Evolutionary conservation across 108 stramenopile species (phyloP).

Genomic region (Cyclostephanos tholiformis): DNA sequence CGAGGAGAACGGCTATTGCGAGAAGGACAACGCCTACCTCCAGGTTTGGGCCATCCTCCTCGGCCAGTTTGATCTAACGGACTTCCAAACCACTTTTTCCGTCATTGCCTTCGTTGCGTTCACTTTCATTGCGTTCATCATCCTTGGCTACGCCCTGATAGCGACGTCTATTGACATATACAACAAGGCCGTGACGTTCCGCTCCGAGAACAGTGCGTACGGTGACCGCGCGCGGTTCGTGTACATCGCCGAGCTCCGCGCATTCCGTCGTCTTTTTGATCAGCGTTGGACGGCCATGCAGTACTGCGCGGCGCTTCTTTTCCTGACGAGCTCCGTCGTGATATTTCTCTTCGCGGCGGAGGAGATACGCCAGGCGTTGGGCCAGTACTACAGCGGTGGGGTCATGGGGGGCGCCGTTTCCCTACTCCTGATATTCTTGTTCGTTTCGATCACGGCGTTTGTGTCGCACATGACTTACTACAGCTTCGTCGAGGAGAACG

Average conservation of each 20-base stretch:
- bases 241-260: constrained; percentile 54
- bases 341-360: constrained; percentile 49
- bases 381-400: constrained; percentile 52
- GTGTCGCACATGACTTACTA: constrained; percentile 60
- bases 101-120: constrained; percentile 50
- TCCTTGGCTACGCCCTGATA: constrained; percentile 46
- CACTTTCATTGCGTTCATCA: constrained; percentile 41
- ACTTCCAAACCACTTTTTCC: constrained; percentile 42
- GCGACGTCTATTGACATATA: constrained; percentile 52
- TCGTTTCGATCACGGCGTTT: constrained; percentile 52
- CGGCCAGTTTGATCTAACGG: constrained; percentile 45
- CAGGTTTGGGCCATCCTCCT: constrained; percentile 53
- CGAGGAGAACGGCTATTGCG: constrained; percentile 46
- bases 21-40: constrained; percentile 49
- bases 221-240: constrained; percentile 51
- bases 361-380: constrained; percentile 38
- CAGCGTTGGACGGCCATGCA: constrained; percentile 58
- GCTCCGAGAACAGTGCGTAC: constrained; percentile 51
- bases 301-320: constrained; percentile 51
- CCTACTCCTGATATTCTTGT: constrained; percentile 46
- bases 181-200: constrained; percentile 52
- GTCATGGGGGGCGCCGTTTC: constrained; percentile 47
- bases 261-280: constrained; percentile 51
- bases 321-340: constrained; percentile 51
- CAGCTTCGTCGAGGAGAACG: constrained; percentile 51